phyloP scores from a whole-genome alignment of 495 filamentous ascomycete species.

The Pseudevernia furfuracea region DNA sequence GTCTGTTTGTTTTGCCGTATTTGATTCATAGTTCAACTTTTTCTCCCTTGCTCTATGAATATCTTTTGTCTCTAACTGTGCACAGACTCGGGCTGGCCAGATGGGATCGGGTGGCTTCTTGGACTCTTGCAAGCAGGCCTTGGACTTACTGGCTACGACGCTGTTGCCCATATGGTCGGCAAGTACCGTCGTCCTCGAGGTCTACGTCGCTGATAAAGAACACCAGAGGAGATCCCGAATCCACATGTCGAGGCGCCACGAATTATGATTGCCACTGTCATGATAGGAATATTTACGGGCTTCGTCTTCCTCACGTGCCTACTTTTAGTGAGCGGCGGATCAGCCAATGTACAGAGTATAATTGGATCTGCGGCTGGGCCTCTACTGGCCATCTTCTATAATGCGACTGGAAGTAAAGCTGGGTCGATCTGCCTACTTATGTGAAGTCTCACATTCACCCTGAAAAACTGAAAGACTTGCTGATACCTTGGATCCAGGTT shows the following conservation, averaged over 20 bases:
- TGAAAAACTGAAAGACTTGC: conserved; percentile 25
- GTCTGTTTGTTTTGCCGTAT: neutral
- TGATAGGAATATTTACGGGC: conserved; percentile 60
- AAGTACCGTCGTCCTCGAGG: conserved; percentile 28
- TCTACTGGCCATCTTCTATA: conserved; percentile 61
- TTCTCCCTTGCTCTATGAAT: too few species aligned
- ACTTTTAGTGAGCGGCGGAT: conserved; percentile 27
- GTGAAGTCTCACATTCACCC: conserved; percentile 31
- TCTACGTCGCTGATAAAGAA: conserved; percentile 16
- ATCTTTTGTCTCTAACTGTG: too few species aligned
- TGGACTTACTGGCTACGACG: conserved; percentile 55
- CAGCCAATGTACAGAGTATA: conserved; percentile 42
- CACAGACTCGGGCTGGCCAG: conserved; percentile 44
- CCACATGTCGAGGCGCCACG: conserved; percentile 57
- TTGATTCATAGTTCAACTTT: neutral
- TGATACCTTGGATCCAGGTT: conserved; percentile 39
- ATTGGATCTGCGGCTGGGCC: conserved; percentile 57
- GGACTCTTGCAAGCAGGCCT: conserved; percentile 56
- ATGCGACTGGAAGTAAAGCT: conserved; percentile 57
- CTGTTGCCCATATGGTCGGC: conserved; percentile 49
- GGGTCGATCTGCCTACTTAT: conserved; percentile 62
- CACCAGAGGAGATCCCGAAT: conserved; percentile 60
- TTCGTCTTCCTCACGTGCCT: conserved; percentile 49
- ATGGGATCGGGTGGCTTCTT: conserved; percentile 56
- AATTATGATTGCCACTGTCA: conserved; percentile 66